A percentile compares a stretch with the other conserved stretches of the same genome.
These are phyloP conservation scores for Phytophthora citricola DNA, from an alignment of 352 stramenopile genomes.

Conservation along the genomic window DNA sequence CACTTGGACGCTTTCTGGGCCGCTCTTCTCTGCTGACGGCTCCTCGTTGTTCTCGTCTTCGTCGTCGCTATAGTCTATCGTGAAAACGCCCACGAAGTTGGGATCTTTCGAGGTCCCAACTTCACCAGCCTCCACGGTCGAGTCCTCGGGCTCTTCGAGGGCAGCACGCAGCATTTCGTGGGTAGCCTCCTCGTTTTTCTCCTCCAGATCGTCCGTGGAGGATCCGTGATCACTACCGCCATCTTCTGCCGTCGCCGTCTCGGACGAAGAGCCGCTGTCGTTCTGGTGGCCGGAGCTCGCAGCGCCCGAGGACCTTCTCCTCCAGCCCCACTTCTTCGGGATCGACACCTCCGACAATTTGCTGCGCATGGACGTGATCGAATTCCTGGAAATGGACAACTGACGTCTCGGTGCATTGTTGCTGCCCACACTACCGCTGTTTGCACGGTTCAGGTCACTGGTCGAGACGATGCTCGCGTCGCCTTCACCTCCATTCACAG, in stretches of 20 bases:
- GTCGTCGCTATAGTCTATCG: constrained; percentile 84
- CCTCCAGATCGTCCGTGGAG: constrained; percentile 52
- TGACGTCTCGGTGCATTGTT: constrained; percentile 36
- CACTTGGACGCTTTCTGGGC: constrained; percentile 6
- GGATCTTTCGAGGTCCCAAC: constrained; percentile 27
- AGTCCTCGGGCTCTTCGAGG: constrained; percentile 42
- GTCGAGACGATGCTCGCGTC: constrained; percentile 78
- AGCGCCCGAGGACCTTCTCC: constrained; percentile 45
- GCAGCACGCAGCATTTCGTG: constrained; percentile 49
- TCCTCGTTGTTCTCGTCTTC: constrained; percentile 52
- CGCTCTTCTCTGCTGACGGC: neutral
- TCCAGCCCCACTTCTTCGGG: constrained; percentile 65
- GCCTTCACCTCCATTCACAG: constrained; percentile 75
- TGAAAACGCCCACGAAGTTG: constrained; percentile 81
- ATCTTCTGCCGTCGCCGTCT: constrained; percentile 69
- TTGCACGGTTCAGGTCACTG: constrained; percentile 42
- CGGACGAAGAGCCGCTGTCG: constrained; percentile 67
- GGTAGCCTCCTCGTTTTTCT: constrained; percentile 47
- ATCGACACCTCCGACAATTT: constrained; percentile 77
- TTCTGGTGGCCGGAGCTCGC: constrained; percentile 49
- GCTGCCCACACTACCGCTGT: constrained; percentile 32
- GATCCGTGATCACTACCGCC: constrained; percentile 69
- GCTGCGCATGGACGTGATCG: constrained; percentile 57
- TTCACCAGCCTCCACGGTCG: constrained; percentile 15
- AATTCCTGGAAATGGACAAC: constrained; percentile 63